These are phyloP conservation scores for Pleurotus djamor DNA, from an alignment of 768 basidiomycete genomes.

Conservation along the genomic window DNA sequence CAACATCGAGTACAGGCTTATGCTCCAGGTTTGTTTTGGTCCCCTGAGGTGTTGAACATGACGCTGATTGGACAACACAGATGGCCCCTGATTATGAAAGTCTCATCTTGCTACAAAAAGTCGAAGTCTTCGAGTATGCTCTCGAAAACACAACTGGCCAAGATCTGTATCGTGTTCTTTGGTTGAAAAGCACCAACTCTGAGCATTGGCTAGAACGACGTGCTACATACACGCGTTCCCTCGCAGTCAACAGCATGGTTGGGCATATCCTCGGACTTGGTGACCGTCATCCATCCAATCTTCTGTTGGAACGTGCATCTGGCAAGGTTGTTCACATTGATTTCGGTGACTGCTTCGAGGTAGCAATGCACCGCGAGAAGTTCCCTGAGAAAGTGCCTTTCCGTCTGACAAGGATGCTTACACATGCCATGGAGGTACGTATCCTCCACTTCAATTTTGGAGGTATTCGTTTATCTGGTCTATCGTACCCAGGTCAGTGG, in stretches of 20 bases:
- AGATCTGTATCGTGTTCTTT: constrained; percentile 93
- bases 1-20: constrained; percentile 98
- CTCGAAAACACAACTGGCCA: constrained; percentile 98
- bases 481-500: constrained; percentile 74
- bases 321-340: constrained; percentile 98
- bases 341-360: constrained; percentile 98
- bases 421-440: constrained; percentile 96
- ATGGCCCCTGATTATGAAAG: constrained; percentile 99
- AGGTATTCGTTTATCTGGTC: too few species aligned
- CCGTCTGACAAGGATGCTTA: constrained; percentile 96
- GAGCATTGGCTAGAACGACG: constrained; percentile 98
- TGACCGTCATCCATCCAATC: constrained; percentile 96
- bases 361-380: constrained; percentile 97
- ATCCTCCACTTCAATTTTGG: neutral
- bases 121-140: constrained; percentile 99
- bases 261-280: constrained; percentile 97
- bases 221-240: constrained; percentile 92
- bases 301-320: constrained; percentile 86
- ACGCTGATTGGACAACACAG: constrained; percentile 34
- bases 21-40: constrained; percentile 74
- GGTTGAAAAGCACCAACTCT: constrained; percentile 94
- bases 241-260: constrained; percentile 98
- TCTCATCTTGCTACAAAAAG: constrained; percentile 91
- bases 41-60: neutral
- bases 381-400: constrained; percentile 99